These are phyloP conservation scores for Fomitopsis palustris DNA, from an alignment of 1,284 basidiomycete genomes.

Conservation along the genomic window DNA sequence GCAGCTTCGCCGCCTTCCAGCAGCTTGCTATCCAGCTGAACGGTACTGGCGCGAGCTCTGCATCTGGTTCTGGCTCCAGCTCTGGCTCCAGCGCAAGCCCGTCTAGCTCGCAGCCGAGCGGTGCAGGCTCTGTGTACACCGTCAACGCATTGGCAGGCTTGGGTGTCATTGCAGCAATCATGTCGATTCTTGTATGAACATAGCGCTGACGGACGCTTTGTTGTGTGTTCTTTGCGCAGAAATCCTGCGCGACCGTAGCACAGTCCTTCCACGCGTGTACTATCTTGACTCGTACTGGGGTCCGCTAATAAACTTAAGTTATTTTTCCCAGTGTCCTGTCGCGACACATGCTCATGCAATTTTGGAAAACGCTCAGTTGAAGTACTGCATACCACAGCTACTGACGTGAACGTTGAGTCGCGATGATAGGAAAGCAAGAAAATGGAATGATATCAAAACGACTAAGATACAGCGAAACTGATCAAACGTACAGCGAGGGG, in stretches of 20 bases:
- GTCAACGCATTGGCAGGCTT: not conserved
- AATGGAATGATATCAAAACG: not conserved
- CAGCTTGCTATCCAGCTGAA: constrained; percentile 31
- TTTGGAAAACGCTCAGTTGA: too few relatives aligned
- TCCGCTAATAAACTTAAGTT: too few relatives aligned
- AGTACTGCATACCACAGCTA: not conserved
- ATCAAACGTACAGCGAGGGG: not conserved
- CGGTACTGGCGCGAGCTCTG: constrained; percentile 25
- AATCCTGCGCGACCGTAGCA: too few relatives aligned
- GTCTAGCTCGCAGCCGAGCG: not conserved
- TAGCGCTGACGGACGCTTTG: not conserved
- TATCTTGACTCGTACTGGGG: too few relatives aligned
- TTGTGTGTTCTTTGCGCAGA: not conserved
- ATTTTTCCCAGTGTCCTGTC: too few relatives aligned
- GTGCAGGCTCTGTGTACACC: not conserved
- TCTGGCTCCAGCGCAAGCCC: not conserved
- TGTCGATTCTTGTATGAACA: not conserved
- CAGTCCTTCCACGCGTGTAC: not conserved
- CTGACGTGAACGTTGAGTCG: too few relatives aligned
- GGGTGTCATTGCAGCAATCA: not conserved
- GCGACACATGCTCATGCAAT: too few relatives aligned
- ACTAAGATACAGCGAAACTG: not conserved
- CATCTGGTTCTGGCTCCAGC: constrained; percentile 2
- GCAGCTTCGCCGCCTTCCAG: constrained; percentile 42
- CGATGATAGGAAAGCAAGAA: not conserved